Evolutionary conservation across 192 early-diverging fungal genomes (phyloP).

Genomic region (Entrophospora sp.): DNA sequence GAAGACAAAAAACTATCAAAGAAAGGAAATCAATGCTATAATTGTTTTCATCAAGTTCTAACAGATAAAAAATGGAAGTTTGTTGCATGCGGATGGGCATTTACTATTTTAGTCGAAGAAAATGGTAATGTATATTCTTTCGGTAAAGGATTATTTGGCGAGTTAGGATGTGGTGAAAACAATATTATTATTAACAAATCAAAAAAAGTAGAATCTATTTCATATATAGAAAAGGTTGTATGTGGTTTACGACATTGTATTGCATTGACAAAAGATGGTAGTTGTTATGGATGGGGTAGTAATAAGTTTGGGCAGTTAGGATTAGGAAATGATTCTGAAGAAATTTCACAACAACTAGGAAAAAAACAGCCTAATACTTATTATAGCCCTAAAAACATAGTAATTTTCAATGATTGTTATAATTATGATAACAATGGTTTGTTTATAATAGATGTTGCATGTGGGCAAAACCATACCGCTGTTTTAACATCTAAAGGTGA

Average conservation of each 20-base stretch:
- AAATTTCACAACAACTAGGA: no score
- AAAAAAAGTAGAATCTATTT: constrained; percentile 11
- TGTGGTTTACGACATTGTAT: constrained; percentile 62
- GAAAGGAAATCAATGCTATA: no score
- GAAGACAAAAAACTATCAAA: background rate
- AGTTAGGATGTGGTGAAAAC: constrained; percentile 35
- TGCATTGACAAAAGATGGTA: constrained; percentile 33
- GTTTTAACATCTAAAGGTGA: constrained; percentile 36
- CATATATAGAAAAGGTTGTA: constrained; percentile 36
- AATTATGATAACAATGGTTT: no score
- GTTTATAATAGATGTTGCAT: constrained; percentile 49
- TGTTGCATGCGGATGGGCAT: constrained; percentile 59
- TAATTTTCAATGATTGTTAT: no score
- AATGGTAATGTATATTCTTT: constrained; percentile 40
- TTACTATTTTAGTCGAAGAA: constrained; percentile 37
- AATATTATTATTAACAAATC: constrained; percentile 22
- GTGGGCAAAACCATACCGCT: constrained; percentile 56
- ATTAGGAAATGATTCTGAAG: background rate
- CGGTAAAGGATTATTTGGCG: constrained; percentile 46
- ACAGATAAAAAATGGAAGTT: constrained; percentile 10
- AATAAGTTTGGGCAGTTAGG: constrained; percentile 54
- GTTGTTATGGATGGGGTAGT: constrained; percentile 44
- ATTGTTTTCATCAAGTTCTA: no score
- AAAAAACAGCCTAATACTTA: no score
- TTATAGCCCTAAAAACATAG: no score